Evolutionary conservation across 2,329 filamentous ascomycete genomes (phyloP).

Genomic region (Fusarium torulosum): DNA sequence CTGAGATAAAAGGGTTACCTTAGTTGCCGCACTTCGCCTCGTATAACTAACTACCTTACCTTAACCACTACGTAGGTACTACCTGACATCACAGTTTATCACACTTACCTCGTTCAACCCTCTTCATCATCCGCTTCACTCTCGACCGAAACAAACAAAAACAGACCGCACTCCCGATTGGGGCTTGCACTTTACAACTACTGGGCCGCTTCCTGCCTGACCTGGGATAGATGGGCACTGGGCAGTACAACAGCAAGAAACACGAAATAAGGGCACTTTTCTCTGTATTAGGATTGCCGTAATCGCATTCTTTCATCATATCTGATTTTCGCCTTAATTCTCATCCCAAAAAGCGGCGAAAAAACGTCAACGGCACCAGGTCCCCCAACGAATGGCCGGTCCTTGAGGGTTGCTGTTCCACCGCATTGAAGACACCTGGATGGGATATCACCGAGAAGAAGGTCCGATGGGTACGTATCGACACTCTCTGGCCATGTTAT

Average conservation of each 20-base stretch:
- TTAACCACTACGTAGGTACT: background rate
- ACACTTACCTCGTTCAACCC: no score
- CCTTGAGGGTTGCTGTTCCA: background rate
- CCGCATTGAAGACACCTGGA: background rate
- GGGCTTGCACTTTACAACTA: background rate
- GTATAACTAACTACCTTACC: background rate
- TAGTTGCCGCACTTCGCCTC: background rate
- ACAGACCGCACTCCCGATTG: background rate
- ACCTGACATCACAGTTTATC: background rate
- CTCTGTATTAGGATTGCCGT: background rate
- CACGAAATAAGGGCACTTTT: background rate
- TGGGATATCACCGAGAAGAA: background rate
- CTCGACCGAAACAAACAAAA: no score
- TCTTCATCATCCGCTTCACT: no score
- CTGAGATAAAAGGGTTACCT: background rate
- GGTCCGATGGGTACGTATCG: slow-evolving; percentile 7
- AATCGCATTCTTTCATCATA: background rate
- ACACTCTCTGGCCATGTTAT: slow-evolving; percentile 20
- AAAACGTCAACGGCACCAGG: background rate
- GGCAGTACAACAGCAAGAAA: background rate
- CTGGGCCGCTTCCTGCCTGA: background rate
- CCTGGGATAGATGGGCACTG: background rate
- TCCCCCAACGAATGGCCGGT: background rate
- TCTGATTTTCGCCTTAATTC: background rate
- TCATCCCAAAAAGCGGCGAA: background rate